Conservation (phyloP, 2,329 filamentous ascomycete genomes). For the Fusarium buharicum region DNA sequence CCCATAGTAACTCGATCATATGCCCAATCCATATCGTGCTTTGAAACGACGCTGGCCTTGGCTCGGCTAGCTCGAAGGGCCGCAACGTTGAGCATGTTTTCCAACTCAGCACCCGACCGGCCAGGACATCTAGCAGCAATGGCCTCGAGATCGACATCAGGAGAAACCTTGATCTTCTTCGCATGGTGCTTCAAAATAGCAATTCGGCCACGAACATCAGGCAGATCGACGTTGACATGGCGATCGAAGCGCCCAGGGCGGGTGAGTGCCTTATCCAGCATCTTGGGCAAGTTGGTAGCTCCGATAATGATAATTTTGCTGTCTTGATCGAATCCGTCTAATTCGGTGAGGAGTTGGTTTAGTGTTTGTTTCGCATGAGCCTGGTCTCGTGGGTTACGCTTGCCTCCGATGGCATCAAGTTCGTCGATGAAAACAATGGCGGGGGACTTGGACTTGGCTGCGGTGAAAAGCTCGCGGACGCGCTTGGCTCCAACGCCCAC, state of each 20-base stretch:
- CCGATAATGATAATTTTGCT: conserved; percentile 95
- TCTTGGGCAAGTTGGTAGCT: conserved; percentile 94
- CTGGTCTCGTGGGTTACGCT: conserved; percentile 90
- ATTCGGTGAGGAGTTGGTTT: conserved; percentile 94
- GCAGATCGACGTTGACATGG: conserved; percentile 86
- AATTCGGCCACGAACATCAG: conserved; percentile 91
- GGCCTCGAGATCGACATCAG: conserved; percentile 83
- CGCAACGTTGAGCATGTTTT: conserved; percentile 96
- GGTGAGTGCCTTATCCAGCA: conserved; percentile 93
- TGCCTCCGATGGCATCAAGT: conserved; percentile 92
- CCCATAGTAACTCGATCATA: conserved; percentile 99
- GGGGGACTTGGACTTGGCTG: conserved; percentile 85
- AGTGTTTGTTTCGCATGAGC: conserved; percentile 97
- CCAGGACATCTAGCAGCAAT: conserved; percentile 90
- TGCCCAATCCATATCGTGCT: conserved; percentile 92
- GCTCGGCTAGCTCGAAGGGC: conserved; percentile 93
- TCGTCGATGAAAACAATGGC: conserved; percentile 97
- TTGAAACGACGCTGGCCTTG: conserved; percentile 78
- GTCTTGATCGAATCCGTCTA: conserved; percentile 96
- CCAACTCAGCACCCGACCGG: conserved; percentile 93
- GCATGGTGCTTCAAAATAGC: conserved; percentile 94
- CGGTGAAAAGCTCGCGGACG: conserved; percentile 89
- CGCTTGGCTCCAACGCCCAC: conserved; percentile 97
- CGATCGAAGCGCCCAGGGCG: conserved; percentile 96
- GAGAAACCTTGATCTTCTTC: conserved; percentile 83